These are phyloP conservation scores for Saturnispora saitoi DNA, from an alignment of 805 yeast genomes.

Conservation along the genomic window DNA sequence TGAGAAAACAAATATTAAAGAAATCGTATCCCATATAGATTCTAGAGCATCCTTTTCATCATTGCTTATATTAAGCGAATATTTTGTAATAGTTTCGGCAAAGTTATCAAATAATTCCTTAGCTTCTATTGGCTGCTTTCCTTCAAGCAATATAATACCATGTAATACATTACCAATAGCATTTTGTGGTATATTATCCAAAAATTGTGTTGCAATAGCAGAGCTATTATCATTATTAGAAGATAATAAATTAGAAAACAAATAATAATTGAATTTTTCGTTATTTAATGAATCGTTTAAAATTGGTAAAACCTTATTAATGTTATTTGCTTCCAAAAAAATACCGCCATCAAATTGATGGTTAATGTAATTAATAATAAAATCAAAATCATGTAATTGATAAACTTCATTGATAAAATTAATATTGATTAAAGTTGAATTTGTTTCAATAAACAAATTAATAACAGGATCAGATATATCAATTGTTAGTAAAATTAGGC, in stretches of 20 bases:
- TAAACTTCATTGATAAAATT: constrained; percentile 4
- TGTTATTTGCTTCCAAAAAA: constrained; percentile 17
- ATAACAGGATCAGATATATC: constrained; percentile 25
- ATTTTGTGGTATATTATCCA: constrained; percentile 17
- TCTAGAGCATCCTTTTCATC: constrained; percentile 12
- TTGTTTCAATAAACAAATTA: constrained; percentile 16
- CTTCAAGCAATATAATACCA: constrained; percentile 23
- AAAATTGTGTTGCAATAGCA: constrained; percentile 12
- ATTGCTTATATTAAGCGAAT: constrained; percentile 13
- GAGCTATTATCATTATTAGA: constrained; percentile 4
- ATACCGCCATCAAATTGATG: constrained; percentile 20
- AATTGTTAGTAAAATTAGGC: constrained; percentile 25
- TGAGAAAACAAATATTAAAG: constrained; percentile 25
- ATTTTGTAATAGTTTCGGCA: constrained; percentile 24
- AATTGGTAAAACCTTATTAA: constrained; percentile 19
- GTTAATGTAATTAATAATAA: constrained; percentile 12
- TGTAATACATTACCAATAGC: constrained; percentile 18
- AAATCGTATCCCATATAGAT: constrained; percentile 9
- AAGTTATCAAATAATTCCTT: constrained; percentile 24
- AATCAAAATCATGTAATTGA: background rate
- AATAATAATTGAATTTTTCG: constrained; percentile 18
- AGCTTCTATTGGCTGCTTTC: constrained; percentile 21
- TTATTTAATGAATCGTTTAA: constrained; percentile 13
- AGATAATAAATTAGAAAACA: constrained; percentile 18
- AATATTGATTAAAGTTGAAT: constrained; percentile 12